These are phyloP conservation scores for Colletotrichum navitas DNA, from an alignment of 2,329 filamentous ascomycete genomes.

Conservation along the genomic window DNA sequence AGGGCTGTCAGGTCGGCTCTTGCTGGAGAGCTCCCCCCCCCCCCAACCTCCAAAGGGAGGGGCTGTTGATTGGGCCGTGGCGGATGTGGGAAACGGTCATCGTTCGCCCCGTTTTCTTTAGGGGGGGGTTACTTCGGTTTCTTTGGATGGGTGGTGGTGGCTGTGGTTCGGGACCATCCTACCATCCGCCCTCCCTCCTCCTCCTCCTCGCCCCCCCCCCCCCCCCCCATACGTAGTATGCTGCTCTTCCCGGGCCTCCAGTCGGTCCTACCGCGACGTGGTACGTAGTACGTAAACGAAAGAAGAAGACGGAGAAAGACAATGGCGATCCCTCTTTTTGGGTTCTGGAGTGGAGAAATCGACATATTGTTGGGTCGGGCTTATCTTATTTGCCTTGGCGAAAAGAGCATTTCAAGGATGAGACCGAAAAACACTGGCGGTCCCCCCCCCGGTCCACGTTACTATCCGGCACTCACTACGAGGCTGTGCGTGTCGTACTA, in stretches of 20 bases:
- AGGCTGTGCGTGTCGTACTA: neutral
- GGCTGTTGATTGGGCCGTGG: slow-evolving; percentile 27
- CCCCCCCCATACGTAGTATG: neutral
- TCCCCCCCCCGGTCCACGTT: neutral
- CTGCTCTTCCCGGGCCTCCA: neutral
- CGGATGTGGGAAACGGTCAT: slow-evolving; percentile 28
- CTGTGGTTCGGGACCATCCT: neutral
- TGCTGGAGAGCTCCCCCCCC: neutral
- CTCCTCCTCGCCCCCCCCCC: neutral
- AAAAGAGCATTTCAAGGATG: neutral
- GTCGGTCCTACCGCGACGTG: neutral
- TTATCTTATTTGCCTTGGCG: neutral
- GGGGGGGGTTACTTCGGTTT: neutral
- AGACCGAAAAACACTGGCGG: no score
- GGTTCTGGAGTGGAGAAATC: slow-evolving; percentile 1
- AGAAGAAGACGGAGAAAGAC: neutral
- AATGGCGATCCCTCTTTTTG: neutral
- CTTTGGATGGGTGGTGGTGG: slow-evolving; percentile 9
- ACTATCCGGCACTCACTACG: neutral
- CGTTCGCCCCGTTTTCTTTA: slow-evolving; percentile 39
- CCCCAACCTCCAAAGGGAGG: neutral
- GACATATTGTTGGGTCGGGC: neutral
- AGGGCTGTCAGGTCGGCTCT: slow-evolving; percentile 35
- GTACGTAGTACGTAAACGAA: neutral
- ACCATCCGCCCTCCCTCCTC: no score